Base-by-base conservation (phyloP, 768 basidiomycete species). In the Kockovaella imperatae region DNA sequence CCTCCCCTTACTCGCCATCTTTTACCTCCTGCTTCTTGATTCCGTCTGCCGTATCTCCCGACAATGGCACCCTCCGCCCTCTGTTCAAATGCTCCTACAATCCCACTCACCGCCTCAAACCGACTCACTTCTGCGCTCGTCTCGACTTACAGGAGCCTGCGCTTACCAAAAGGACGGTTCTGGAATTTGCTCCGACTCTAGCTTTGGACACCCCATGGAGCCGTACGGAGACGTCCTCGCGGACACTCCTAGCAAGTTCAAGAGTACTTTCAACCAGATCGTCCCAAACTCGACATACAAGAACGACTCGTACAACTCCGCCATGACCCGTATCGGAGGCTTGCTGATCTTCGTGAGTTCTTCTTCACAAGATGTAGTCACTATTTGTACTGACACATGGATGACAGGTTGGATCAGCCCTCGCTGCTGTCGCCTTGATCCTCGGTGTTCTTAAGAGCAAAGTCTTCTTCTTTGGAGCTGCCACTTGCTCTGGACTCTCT, bases 111-210 rank as follows among this genome's bases (percentile, higher is more conserved):
- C 8, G 38, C 21, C 20, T 28, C 20, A 15, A 18, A 43, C 31
- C 17, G 28, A 15, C 17, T 6, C 42, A 6, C 23, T 35, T 42
- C 30, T 5, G 4, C 13, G 36, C 28, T 2, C 28, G 4, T 20
- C 5, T 34, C 29, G 26, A 18, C 8, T 18, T 6, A 2, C 35
- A 66, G 64, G 61, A 42, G 54, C 62, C 11, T 70, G 69, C 40
- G 66, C 49, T 1, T 70, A 70, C 53, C 53, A 59, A 29, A 57
- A 59, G 42, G 51, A 45, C 40, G 69, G 69, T 3, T 46, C 35
- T 7, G 66, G 64, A n/a, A 55, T 48, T 30, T 70, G 69, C 52
- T 68, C 68, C 55, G 41, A 52, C 3, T 61, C 69, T 18, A 49
- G 43, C 10, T 68, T 70, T 49, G 62, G 48, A 17, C 56, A 62